A percentile compares a stretch with the other conserved stretches of the same genome.
These are phyloP conservation scores for Viridothelium virens DNA, from an alignment of 495 filamentous ascomycete genomes.

Conservation along the genomic window DNA sequence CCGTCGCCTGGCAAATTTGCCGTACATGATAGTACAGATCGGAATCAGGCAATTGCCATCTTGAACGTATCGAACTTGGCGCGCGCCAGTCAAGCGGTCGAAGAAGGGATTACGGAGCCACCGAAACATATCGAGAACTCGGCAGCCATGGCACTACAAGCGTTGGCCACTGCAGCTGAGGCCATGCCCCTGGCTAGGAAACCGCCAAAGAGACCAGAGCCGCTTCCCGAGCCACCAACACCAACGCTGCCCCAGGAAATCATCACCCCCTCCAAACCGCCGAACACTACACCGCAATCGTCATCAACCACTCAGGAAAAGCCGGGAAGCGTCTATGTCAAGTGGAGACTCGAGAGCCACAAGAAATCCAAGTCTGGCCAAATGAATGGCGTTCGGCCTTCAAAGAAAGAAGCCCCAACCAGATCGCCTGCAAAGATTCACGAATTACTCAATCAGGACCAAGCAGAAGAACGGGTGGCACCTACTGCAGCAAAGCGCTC, in stretches of 20 bases:
- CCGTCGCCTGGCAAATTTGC: conserved; percentile 1
- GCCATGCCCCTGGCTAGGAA: background rate
- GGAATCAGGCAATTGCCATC: background rate
- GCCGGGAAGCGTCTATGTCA: conserved; percentile 8
- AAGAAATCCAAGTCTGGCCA: background rate
- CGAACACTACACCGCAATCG: background rate
- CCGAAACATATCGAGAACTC: conserved; percentile 10
- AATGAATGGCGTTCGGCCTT: conserved; percentile 1
- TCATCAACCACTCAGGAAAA: conserved; percentile 1
- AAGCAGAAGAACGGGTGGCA: background rate
- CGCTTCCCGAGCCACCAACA: conserved; percentile 1
- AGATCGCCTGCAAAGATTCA: conserved; percentile 4
- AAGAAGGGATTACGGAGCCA: background rate
- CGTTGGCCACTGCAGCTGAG: background rate
- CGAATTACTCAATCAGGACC: conserved; percentile 6
- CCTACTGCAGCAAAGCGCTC: background rate
- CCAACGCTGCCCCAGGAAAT: background rate
- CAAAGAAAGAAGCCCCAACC: conserved; percentile 4
- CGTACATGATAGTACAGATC: background rate
- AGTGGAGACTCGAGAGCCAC: conserved; percentile 8
- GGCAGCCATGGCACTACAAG: background rate
- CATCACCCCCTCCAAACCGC: background rate
- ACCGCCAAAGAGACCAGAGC: background rate
- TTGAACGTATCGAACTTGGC: conserved; percentile 1
- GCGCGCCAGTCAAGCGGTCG: background rate